Percentiles rank a stretch among this genome's conserved stretches.
phyloP scores from a whole-genome alignment of 2,329 filamentous ascomycete genomes.

The Xylariaceae sp. region DNA sequence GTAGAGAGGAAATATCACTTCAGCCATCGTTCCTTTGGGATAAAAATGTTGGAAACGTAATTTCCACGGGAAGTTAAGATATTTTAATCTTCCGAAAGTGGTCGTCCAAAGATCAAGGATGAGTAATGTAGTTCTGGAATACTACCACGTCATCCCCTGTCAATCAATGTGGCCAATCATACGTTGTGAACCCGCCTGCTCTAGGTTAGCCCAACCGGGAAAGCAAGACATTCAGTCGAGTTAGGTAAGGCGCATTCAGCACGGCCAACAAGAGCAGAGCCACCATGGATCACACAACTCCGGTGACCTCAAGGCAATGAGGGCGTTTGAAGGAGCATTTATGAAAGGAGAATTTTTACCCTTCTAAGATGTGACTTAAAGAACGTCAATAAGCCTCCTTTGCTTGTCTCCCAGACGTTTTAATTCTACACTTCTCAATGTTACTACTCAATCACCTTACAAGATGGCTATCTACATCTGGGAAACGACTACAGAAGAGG shows the following conservation, averaged over 20 bases:
- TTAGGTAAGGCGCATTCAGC: too few relatives aligned
- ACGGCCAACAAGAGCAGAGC: not conserved
- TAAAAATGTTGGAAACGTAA: not conserved
- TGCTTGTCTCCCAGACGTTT: not conserved
- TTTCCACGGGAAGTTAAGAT: not conserved
- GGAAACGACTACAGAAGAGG: not conserved
- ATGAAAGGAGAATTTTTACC: not conserved
- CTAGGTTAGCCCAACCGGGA: not conserved
- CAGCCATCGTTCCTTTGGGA: not conserved
- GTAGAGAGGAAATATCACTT: not conserved
- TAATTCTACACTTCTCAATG: too few relatives aligned
- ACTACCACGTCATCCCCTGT: too few relatives aligned
- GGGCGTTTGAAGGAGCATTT: not conserved
- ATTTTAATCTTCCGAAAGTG: too few relatives aligned
- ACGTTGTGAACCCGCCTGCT: too few relatives aligned
- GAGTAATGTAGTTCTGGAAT: not conserved
- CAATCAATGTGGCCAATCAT: too few relatives aligned
- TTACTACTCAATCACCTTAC: not conserved
- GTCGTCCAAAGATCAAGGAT: not conserved
- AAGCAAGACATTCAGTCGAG: too few relatives aligned
- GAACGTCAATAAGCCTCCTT: not conserved
- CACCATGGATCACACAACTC: not conserved
- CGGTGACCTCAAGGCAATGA: not conserved
- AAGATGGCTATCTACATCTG: not conserved
- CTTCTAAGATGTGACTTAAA: not conserved